These are phyloP conservation scores for Nicotiana tabacum DNA, from an alignment of 257 asterid genomes.

Conservation along the genomic window DNA sequence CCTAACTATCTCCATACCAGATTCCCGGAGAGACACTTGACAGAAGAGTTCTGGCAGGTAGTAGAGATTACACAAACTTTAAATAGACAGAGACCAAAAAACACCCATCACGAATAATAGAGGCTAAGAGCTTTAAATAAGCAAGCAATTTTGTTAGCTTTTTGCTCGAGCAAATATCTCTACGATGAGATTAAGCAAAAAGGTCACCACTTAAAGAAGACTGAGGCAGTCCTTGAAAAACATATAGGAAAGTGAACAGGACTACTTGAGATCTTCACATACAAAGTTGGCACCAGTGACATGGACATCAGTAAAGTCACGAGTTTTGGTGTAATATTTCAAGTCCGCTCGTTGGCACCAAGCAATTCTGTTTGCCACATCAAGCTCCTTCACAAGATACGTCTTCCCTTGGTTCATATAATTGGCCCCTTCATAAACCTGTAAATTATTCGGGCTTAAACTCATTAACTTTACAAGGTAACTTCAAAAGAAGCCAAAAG, in stretches of 20 bases:
- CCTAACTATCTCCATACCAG: constrained; percentile 5
- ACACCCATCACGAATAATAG: not conserved
- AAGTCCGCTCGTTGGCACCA: constrained; percentile 87
- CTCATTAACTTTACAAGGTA: constrained; percentile 4
- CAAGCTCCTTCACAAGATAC: constrained; percentile 75
- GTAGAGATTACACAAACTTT: not conserved
- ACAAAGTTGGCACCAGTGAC: constrained; percentile 70
- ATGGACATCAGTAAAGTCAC: constrained; percentile 81
- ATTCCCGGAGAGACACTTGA: not conserved
- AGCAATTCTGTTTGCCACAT: constrained; percentile 75
- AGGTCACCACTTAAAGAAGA: not conserved
- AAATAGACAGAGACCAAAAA: not conserved
- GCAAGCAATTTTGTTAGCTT: not conserved
- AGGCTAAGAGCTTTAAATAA: not conserved
- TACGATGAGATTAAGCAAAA: not conserved
- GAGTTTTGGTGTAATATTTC: constrained; percentile 83
- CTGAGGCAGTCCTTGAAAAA: not conserved
- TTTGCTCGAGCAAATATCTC: not conserved
- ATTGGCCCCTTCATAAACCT: constrained; percentile 97
- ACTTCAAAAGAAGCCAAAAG: not conserved
- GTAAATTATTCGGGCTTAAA: constrained; percentile 19
- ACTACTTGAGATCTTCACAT: constrained; percentile 25
- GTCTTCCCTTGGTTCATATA: constrained; percentile 94
- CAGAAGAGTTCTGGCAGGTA: not conserved
- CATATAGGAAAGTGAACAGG: not conserved